Evolutionary conservation across 2,329 filamentous ascomycete species (phyloP).

Genomic region (Fusarium sp.): DNA sequence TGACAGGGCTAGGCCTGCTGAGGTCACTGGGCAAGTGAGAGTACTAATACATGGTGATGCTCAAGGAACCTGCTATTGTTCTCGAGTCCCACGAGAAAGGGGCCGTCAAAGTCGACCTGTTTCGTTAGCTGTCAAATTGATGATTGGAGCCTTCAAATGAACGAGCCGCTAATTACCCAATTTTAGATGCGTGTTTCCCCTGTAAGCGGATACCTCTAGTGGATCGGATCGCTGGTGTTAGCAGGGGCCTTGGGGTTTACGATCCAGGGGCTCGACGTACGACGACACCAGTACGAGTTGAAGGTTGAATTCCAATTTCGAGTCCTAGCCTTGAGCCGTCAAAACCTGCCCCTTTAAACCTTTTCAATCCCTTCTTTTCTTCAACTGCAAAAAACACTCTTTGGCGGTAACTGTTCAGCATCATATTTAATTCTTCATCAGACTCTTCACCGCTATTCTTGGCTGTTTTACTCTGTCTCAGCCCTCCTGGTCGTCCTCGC

Average conservation of each 20-base stretch:
- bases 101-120: constrained; percentile 1
- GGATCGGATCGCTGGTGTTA: constrained; percentile 31
- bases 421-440: neutral
- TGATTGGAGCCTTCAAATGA: constrained; percentile 15
- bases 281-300: constrained; percentile 24
- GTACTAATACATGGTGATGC: neutral
- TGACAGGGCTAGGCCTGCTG: neutral
- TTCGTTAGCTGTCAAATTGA: constrained; percentile 23
- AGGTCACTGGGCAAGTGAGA: constrained; percentile 2
- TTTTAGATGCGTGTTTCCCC: constrained; percentile 29
- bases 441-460: constrained; percentile 32
- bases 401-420: constrained; percentile 3
- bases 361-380: constrained; percentile 12
- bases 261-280: constrained; percentile 32
- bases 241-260: constrained; percentile 20
- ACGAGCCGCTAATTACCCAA: constrained; percentile 32
- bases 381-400: constrained; percentile 10
- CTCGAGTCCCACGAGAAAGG: constrained; percentile 12
- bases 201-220: constrained; percentile 32
- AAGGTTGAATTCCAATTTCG: constrained; percentile 32
- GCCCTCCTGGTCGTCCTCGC: constrained; percentile 20
- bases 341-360: constrained; percentile 34
- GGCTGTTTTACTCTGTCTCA: constrained; percentile 23
- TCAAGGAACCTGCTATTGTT: neutral
- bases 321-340: constrained; percentile 12